These are phyloP conservation scores for Penicillium frequentans DNA, from an alignment of 2,329 filamentous ascomycete species.

Conservation along the genomic window DNA sequence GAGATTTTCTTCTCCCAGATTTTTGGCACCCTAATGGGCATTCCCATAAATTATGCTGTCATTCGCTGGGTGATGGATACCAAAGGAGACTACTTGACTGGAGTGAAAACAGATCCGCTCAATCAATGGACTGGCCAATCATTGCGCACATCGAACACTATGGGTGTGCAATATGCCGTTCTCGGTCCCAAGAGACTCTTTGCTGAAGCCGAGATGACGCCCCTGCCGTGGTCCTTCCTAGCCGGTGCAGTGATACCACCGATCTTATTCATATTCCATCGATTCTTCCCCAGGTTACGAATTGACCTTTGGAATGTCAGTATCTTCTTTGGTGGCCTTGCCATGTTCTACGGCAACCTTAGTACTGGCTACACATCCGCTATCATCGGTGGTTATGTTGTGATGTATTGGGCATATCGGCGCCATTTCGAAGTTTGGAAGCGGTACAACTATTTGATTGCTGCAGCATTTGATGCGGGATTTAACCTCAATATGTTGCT, in stretches of 20 bases:
- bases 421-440: slow-evolving; percentile 59
- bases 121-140: slow-evolving; percentile 63
- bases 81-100: slow-evolving; percentile 57
- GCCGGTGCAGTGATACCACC: slow-evolving; percentile 31
- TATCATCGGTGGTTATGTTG: slow-evolving; percentile 61
- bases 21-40: slow-evolving; percentile 58
- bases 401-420: slow-evolving; percentile 61
- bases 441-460: slow-evolving; percentile 61
- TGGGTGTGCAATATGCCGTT: slow-evolving; percentile 61
- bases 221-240: slow-evolving; percentile 34
- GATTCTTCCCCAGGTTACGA: slow-evolving; percentile 53
- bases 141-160: slow-evolving; percentile 53
- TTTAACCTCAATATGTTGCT: slow-evolving; percentile 64
- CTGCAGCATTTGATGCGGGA: slow-evolving; percentile 62
- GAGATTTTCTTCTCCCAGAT: slow-evolving; percentile 63
- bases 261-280: slow-evolving; percentile 52
- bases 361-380: slow-evolving; percentile 59
- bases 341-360: slow-evolving; percentile 62
- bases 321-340: slow-evolving; percentile 60
- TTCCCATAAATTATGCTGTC: slow-evolving; percentile 63
- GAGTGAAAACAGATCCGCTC: slow-evolving; percentile 53
- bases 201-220: slow-evolving; percentile 26
- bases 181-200: slow-evolving; percentile 44
- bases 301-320: slow-evolving; percentile 62
- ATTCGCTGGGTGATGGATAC: slow-evolving; percentile 60